Base-by-base conservation (phyloP, 345 rosid genomes). In the Toxicodendron radicans region DNA sequence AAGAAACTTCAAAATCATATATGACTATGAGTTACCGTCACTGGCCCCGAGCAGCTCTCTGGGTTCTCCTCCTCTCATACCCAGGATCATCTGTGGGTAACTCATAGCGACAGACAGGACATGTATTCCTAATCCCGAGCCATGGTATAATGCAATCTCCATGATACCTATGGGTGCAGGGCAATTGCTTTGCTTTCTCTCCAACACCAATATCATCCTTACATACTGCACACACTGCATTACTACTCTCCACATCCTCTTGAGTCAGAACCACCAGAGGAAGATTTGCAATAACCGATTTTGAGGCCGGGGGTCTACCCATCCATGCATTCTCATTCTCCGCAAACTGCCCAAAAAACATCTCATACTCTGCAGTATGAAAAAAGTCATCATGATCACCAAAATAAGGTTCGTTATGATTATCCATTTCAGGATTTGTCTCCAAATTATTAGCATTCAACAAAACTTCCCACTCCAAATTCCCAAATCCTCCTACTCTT, bases 61-160 rank as follows among this genome's bases (percentile, higher is more conserved):
- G 74, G 58, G 51, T 78, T 83, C 81, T 86, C 73, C 77, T 80
- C 85, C 84, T 82, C 77, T 92, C 99, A 60, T 87, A 86, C 20
- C 89, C 93, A 70, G 79, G 80, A 79, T 91, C 91, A 77, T 91
- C 97, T 1, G 99, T 91, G 69, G 94, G 97, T 78, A 95, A 78
- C 85, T 95, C 97, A 73, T 80, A 82, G 43, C 97, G 87, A 80
- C 97, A 95, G 73, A 95, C 93, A 20, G 97, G 99, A 58, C 99
- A 95, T 11, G 99, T 90, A 71, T 91, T 95, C 85, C 95, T 87
- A n/a, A 92, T 89, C 58, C 79, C 76, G 43, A 95, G 85, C 99
- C 99, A 95, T 8, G 92, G 94, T 27, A 88, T 21, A 56, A 95
- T 95, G 81, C 99, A 95, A 5, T 91, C 91, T 20, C 90, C 89